Conservation (phyloP, 805 yeast genomes). For the Kazachstania martiniae region DNA sequence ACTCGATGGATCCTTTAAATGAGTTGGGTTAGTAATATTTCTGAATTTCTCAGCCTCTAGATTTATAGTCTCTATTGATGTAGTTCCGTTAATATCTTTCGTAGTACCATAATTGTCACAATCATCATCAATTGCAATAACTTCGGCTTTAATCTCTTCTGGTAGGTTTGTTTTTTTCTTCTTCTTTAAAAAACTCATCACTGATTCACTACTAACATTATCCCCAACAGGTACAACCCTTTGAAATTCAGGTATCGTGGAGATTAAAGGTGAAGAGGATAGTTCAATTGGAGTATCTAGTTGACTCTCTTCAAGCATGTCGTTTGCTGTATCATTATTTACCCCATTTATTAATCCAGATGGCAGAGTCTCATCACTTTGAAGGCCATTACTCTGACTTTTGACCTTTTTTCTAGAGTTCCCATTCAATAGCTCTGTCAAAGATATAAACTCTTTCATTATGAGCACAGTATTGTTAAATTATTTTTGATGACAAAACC, state of each 20-base stretch:
- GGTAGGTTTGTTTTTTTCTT: too few species aligned
- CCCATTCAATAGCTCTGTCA: not conserved
- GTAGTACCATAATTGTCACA: slow-evolving; percentile 2
- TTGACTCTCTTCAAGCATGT: too few species aligned
- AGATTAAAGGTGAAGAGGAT: too few species aligned
- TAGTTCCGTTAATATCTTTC: not conserved
- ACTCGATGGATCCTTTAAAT: slow-evolving; percentile 8
- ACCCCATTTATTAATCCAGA: not conserved
- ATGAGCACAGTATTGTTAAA: too few species aligned
- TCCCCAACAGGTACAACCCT: slow-evolving; percentile 3
- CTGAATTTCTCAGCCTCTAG: slow-evolving; percentile 5
- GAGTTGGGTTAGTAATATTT: too few species aligned
- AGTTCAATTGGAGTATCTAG: not conserved
- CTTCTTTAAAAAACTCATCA: slow-evolving; percentile 13
- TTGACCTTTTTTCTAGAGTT: not conserved
- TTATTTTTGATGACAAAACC: too few species aligned
- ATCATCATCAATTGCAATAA: slow-evolving; percentile 11
- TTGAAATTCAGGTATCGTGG: not conserved
- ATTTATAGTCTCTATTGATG: slow-evolving; percentile 1
- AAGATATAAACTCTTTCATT: not conserved
- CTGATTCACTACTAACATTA: slow-evolving; percentile 7
- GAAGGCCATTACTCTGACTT: not conserved
- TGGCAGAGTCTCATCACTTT: not conserved
- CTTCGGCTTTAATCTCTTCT: not conserved
- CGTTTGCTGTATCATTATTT: not conserved